Evolutionary conservation across 2,329 filamentous ascomycete genomes (phyloP), one percentile per base, ranked within the genome.

Genomic region (Rhexocercosporidium sp.): DNA sequence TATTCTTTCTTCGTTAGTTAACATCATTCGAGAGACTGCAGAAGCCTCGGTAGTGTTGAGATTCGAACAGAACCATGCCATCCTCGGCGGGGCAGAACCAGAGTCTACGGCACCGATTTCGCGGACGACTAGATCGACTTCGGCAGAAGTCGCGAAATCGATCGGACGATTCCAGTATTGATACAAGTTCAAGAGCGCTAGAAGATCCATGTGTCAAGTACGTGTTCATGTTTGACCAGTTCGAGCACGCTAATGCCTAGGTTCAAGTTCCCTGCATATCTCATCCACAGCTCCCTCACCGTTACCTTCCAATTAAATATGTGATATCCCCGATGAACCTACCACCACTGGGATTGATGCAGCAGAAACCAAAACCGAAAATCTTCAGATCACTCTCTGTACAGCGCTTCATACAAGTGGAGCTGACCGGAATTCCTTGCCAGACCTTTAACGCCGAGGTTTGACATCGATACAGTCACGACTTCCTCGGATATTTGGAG

Each of bases 401-500:
- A 37, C 25, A 8, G 53, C n/a, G 20, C 12, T 37, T 62, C 59
- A 62, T 62, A 51, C 59, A 62, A 53, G 29, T n/a, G 41, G 27
- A 37, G 22, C 37, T 62, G 25, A 51, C 51, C 44, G 47, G 41
- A 62, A 41, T 62, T 62, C 44, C 31, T 62, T 51, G 44, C 44
- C 59, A 37, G 25, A 31, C 2, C 41, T 62, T 62, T 27, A 44
- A 62, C 44, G 9, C 44, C 41, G 47, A 51, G 59, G 25, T 22
- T 62, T 53, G 59, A 62, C 59, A 51, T 62, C 41, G 59, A 62
- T 22, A 44, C 31, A 49, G 41, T 29, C 59, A 31, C 41, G 27
- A 31, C 34, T 51, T 11, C 60, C 54, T 62, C 60, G 46, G 22
- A 62, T 29, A 62, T 62, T 20, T 54, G 46, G 60, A 62, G 60